phyloP scores from a whole-genome alignment of 495 filamentous ascomycete species.

The Acidiella bohemica region DNA sequence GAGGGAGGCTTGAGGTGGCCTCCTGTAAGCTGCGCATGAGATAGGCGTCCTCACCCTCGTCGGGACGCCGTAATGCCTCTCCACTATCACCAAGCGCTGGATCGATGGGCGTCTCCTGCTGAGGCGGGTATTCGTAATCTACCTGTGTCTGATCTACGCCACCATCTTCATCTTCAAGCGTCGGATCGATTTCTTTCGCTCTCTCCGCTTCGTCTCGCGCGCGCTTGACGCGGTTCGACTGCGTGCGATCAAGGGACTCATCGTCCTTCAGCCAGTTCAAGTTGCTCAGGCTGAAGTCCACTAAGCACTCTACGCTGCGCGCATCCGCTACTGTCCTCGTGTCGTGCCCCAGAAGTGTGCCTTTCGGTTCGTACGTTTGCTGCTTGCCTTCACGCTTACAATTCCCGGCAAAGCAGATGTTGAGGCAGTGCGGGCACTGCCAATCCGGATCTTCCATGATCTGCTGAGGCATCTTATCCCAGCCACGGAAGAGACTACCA shows the following conservation, averaged over 20 bases:
- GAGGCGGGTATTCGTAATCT: constrained; percentile 22
- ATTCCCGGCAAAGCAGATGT: constrained; percentile 68
- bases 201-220: constrained; percentile 39
- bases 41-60: constrained; percentile 15
- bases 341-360: constrained; percentile 75
- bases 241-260: constrained; percentile 31
- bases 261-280: constrained; percentile 56
- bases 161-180: constrained; percentile 31
- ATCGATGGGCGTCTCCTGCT: constrained; percentile 35
- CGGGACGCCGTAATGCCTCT: constrained; percentile 1
- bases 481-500: constrained; percentile 74
- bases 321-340: constrained; percentile 78
- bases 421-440: constrained; percentile 74
- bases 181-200: constrained; percentile 32
- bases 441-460: constrained; percentile 67
- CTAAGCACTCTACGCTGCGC: constrained; percentile 71
- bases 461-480: constrained; percentile 68
- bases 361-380: constrained; percentile 66
- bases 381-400: constrained; percentile 50
- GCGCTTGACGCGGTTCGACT: constrained; percentile 36
- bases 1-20: constrained; percentile 7
- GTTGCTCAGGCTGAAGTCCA: constrained; percentile 77
- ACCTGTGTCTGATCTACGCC: constrained; percentile 16
- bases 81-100: constrained; percentile 30
- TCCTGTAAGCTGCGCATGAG: constrained; percentile 12